Evolutionary conservation across 176 grass and related monocot genomes (phyloP), one percentile per base, ranked within the genome.

Genomic region (Alopecurus myosuroides): DNA sequence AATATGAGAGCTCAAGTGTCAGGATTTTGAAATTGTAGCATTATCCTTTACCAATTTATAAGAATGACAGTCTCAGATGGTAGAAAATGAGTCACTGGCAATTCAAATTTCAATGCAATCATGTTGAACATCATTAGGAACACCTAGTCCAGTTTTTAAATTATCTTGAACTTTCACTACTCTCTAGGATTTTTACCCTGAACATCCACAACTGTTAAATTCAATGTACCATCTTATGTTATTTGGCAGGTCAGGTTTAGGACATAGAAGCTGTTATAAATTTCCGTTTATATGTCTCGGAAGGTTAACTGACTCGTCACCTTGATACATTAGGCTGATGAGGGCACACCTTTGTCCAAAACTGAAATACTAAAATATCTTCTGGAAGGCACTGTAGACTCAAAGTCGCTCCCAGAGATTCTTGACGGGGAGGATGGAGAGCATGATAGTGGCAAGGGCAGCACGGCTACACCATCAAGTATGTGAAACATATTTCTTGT

Each of bases 331-430:
- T 85, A 98, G 96, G 89, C 74, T 84, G 77, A 55, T 63, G 50
- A 29, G 75, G 93, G 41, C 40, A 88, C 67, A 45, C 42, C 74
- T 64, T 57, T 94, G 74, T 70, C 85, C 20, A 95, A 87, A 82
- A 87, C 81, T 29, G 89, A 92, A 79, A 60, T 79, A 20, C 77
- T 98, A 44, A 92, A 90, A 68, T 89, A 86, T 88, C 51, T 95
- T 78, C 81, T 95, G n/a, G 96, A 95, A 81, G 93, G 89, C 35
- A 81, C 77, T 82, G 50, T 94, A 12, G 89, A 90, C 77, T 79
- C 83, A 12, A 78, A 45, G 74, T 78, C 70, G 23, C 80, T 90
- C 87, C 50, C 88, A 70, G 89, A 87, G 41, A 60, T 14, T 75
- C 61, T 82, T 85, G 93, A 94, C 44, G 70, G 45, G 37, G 92